Conservation (phyloP, 2,329 filamentous ascomycete genomes). For the Aureobasidium zeae region DNA sequence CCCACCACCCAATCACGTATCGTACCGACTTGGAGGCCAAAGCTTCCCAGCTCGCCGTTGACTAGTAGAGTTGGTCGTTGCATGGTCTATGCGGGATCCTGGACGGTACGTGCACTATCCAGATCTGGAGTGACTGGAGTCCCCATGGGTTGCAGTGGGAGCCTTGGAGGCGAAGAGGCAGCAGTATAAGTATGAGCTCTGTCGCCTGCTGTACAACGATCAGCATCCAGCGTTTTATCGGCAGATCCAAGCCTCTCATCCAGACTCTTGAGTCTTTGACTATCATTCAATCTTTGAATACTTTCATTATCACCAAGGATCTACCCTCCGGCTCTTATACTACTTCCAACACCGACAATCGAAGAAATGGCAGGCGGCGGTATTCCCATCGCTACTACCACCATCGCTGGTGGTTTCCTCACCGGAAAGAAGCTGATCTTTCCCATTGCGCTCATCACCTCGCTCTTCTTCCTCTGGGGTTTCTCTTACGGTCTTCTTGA, state of each 20-base stretch:
- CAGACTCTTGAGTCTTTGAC: constrained; percentile 6
- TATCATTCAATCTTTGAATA: constrained; percentile 12
- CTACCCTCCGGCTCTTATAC: background rate
- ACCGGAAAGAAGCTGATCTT: constrained; percentile 40
- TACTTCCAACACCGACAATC: constrained; percentile 3
- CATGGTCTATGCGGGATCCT: constrained; percentile 10
- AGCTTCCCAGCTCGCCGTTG: constrained; percentile 1
- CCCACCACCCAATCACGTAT: no score
- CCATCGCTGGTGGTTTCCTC: constrained; percentile 34
- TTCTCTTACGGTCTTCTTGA: constrained; percentile 31
- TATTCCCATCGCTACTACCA: constrained; percentile 30
- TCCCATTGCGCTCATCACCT: constrained; percentile 39
- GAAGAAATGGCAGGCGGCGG: constrained; percentile 34
- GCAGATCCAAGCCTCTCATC: constrained; percentile 15
- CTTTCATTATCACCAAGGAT: constrained; percentile 11
- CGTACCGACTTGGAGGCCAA: constrained; percentile 1
- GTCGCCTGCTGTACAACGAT: background rate
- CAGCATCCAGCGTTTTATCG: constrained; percentile 12
- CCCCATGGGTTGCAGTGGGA: constrained; percentile 12
- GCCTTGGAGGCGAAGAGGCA: background rate
- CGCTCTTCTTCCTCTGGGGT: constrained; percentile 39
- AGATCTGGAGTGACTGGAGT: constrained; percentile 16
- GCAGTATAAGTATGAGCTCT: constrained; percentile 12
- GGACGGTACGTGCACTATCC: constrained; percentile 12
- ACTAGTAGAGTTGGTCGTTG: constrained; percentile 9